Conservation (phyloP, 495 filamentous ascomycete genomes). For the Aspergillus carlsbadensis region DNA sequence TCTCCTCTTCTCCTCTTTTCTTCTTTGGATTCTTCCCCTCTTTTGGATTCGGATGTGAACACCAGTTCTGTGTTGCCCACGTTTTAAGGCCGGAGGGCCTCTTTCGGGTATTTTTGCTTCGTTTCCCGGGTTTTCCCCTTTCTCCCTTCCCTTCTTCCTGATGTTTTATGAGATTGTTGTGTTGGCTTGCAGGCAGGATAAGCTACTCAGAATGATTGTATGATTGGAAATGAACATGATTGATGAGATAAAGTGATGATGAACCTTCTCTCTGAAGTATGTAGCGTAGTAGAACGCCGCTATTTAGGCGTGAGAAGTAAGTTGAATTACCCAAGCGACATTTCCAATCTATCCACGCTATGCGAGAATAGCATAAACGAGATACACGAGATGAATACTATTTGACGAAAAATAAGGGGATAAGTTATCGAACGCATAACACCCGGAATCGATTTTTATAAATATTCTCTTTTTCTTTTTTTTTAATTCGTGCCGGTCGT, state of each 20-base stretch:
- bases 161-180: constrained; percentile 8
- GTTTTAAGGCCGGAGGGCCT: neutral
- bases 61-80: neutral
- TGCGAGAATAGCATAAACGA: neutral
- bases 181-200: constrained; percentile 1
- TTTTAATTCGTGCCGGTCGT: constrained; percentile 13
- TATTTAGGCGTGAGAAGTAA: neutral
- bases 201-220: constrained; percentile 6
- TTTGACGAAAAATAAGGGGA: neutral
- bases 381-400: neutral
- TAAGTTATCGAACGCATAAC: constrained; percentile 4
- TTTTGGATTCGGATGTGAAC: neutral
- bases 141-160: neutral
- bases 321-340: neutral
- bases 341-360: constrained; percentile 11
- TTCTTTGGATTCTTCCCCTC: neutral
- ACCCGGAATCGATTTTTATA: too few species aligned
- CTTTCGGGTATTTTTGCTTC: neutral
- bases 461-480: neutral
- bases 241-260: constrained; percentile 4
- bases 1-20: neutral
- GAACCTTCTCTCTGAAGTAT: neutral
- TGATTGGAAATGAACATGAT: constrained; percentile 7
- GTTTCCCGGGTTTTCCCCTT: neutral
- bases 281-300: neutral